Conservation (phyloP, 768 basidiomycete genomes). For the Boletus reticulatus region DNA sequence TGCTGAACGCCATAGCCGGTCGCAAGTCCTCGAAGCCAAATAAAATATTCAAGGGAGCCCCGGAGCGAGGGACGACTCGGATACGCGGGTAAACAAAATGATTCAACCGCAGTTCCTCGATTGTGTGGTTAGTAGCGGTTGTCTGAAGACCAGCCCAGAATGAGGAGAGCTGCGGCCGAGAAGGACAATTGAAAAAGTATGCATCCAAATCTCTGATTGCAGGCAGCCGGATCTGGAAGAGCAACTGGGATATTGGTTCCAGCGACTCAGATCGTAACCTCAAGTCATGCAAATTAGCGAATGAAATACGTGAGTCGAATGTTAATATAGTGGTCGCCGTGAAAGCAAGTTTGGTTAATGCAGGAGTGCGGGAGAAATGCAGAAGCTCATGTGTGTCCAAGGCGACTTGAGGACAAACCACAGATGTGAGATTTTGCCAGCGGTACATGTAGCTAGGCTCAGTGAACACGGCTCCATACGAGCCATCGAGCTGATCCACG, state of each 20-base stretch:
- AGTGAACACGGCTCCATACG: no score
- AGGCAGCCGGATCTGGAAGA: neutral
- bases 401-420: neutral
- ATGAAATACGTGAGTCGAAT: neutral
- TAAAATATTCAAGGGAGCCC: no score
- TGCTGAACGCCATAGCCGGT: neutral
- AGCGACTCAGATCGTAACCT: neutral
- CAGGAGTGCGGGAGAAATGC: constrained; percentile 1
- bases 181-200: no score
- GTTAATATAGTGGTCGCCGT: no score
- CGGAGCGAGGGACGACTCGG: no score
- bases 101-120: neutral
- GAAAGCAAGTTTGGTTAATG: neutral
- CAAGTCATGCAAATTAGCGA: neutral
- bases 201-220: neutral
- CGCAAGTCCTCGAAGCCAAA: constrained; percentile 1
- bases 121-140: neutral
- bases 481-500: neutral
- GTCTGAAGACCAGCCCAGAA: neutral
- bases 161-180: neutral
- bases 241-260: neutral
- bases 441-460: neutral
- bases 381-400: neutral
- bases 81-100: no score
- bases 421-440: neutral